phyloP scores from a whole-genome alignment of 2,329 filamentous ascomycete genomes.

The Shiraia sp. region DNA sequence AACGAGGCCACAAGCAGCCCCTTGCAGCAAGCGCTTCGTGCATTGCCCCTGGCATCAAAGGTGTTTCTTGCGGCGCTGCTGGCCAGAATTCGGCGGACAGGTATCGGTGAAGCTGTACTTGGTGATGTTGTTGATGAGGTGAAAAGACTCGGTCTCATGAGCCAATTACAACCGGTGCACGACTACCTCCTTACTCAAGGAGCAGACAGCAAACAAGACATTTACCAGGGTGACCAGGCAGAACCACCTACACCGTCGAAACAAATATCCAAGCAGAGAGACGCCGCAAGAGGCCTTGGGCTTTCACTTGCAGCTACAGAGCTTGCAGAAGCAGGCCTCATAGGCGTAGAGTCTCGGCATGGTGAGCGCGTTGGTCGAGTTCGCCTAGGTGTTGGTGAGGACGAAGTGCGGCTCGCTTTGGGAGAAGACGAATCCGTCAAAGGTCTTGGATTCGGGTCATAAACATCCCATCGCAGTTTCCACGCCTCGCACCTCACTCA shows the following conservation, averaged over 20 bases:
- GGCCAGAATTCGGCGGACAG: constrained; percentile 77
- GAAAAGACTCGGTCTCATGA: constrained; percentile 67
- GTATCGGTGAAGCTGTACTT: constrained; percentile 82
- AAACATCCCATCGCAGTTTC: no score
- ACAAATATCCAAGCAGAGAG: constrained; percentile 22
- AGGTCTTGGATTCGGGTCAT: constrained; percentile 62
- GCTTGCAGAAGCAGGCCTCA: constrained; percentile 82
- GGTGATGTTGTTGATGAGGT: constrained; percentile 90
- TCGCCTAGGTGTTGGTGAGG: constrained; percentile 81
- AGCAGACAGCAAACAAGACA: constrained; percentile 30
- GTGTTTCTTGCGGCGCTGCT: constrained; percentile 83
- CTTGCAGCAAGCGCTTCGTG: constrained; percentile 83
- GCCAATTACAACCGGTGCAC: constrained; percentile 63
- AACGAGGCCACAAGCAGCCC: constrained; percentile 93
- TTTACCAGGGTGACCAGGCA: constrained; percentile 6
- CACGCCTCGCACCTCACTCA: no score
- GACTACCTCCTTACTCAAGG: constrained; percentile 59
- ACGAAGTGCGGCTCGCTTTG: constrained; percentile 87
- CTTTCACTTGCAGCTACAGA: constrained; percentile 77
- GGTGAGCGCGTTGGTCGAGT: constrained; percentile 88
- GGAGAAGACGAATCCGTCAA: constrained; percentile 86
- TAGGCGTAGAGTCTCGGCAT: constrained; percentile 76
- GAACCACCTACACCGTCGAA: constrained; percentile 17
- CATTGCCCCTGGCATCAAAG: constrained; percentile 80
- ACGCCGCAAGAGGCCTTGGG: constrained; percentile 52